A percentile compares a stretch with the other conserved stretches of the same genome.
These are phyloP conservation scores for Sechiopsis laciniata DNA, from an alignment of 306 rosid genomes.

Conservation along the genomic window DNA sequence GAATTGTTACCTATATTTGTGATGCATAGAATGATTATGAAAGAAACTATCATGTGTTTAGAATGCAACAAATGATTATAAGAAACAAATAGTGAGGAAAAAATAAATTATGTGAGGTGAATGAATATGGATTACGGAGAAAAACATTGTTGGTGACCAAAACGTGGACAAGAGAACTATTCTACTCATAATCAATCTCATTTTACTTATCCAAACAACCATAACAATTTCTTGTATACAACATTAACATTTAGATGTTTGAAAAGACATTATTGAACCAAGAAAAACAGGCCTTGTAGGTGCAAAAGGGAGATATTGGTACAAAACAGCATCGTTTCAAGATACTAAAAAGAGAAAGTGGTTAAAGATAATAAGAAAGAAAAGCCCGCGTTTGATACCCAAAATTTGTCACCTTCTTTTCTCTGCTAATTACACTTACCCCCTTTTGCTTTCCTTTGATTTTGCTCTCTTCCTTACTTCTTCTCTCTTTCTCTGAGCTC, in stretches of 20 bases:
- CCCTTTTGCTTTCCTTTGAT: conserved; percentile 33
- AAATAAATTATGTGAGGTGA: too few species aligned
- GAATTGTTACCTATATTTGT: too few species aligned
- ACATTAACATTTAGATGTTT: neutral
- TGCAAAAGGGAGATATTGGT: neutral
- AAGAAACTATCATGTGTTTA: too few species aligned
- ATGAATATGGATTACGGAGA: too few species aligned
- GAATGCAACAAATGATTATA: too few species aligned
- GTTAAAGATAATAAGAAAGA: conserved; percentile 21
- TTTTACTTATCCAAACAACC: too few species aligned
- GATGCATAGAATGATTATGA: too few species aligned
- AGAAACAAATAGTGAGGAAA: too few species aligned
- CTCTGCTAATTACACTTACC: conserved; percentile 27
- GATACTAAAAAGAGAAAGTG: neutral
- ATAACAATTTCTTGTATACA: too few species aligned
- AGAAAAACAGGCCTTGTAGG: neutral
- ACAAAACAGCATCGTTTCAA: conserved; percentile 16
- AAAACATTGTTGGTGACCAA: too few species aligned
- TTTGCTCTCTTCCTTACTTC: conserved; percentile 21
- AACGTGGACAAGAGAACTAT: too few species aligned
- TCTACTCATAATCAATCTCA: too few species aligned
- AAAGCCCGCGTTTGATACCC: conserved; percentile 42
- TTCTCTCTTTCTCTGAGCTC: conserved; percentile 24
- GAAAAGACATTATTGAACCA: neutral
- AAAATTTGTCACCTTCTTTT: conserved; percentile 28